Percentiles rank a stretch among this genome's conserved stretches.
These are phyloP conservation scores for Colletotrichum eleusines DNA, from an alignment of 2,329 filamentous ascomycete species.

Conservation along the genomic window DNA sequence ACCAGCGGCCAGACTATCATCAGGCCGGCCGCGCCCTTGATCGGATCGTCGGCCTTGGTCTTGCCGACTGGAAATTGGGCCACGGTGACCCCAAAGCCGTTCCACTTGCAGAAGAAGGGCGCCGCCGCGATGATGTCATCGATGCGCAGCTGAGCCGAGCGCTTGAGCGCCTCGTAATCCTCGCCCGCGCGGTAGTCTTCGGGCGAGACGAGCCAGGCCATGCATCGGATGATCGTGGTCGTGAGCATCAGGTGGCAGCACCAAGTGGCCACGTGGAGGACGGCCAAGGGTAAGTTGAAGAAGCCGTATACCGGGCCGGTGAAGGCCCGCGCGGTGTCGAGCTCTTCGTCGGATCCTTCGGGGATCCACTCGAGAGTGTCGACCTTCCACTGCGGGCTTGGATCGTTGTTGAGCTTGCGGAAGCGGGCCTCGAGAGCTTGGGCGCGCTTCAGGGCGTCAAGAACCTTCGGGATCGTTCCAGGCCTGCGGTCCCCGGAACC, in stretches of 20 bases:
- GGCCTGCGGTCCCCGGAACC: constrained; percentile 34
- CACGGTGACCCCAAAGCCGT: constrained; percentile 38
- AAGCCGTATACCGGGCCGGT: constrained; percentile 43
- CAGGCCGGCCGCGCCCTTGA: constrained; percentile 43
- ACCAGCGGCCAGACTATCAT: constrained; percentile 43
- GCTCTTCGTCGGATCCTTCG: constrained; percentile 36
- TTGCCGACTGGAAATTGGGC: constrained; percentile 42
- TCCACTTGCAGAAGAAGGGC: constrained; percentile 44
- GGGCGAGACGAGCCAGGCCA: constrained; percentile 43
- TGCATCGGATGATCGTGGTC: constrained; percentile 44
- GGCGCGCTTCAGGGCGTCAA: constrained; percentile 37
- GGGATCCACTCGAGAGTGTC: constrained; percentile 34
- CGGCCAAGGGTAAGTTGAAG: constrained; percentile 42
- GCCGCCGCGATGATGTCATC: constrained; percentile 42
- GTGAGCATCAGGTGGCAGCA: constrained; percentile 44
- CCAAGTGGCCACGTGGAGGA: constrained; percentile 44
- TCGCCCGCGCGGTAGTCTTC: constrained; percentile 42
- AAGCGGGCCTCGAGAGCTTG: constrained; percentile 39
- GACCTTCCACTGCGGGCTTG: constrained; percentile 39
- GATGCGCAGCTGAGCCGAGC: constrained; percentile 40
- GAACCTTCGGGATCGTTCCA: constrained; percentile 36
- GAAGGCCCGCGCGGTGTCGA: constrained; percentile 29
- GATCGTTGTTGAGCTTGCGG: constrained; percentile 40
- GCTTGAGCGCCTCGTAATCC: constrained; percentile 42
- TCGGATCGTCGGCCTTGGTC: constrained; percentile 33